These are phyloP conservation scores for Solanum chiquidenum DNA, from an alignment of 257 asterid species.

Conservation along the genomic window DNA sequence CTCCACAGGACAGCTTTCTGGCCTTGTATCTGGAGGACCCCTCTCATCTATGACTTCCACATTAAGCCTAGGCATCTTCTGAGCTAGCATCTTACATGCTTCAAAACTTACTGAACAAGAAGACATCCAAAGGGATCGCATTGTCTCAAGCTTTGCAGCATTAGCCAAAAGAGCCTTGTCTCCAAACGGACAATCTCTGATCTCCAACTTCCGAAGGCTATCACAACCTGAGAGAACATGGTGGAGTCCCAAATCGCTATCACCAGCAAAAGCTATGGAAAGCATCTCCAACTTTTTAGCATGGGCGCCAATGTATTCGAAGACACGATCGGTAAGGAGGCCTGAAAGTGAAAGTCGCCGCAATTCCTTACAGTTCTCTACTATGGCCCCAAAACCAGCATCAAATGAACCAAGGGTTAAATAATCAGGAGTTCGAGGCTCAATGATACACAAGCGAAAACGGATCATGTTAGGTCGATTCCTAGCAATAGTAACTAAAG, in stretches of 20 bases:
- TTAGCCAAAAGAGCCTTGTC: constrained; percentile 94
- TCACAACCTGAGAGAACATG: constrained; percentile 86
- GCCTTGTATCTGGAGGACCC: constrained; percentile 70
- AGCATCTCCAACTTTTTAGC: constrained; percentile 95
- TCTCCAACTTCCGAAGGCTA: constrained; percentile 83
- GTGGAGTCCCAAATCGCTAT: constrained; percentile 80
- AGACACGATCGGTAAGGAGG: constrained; percentile 73
- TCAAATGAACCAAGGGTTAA: constrained; percentile 70
- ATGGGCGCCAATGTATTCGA: constrained; percentile 64
- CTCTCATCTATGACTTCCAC: constrained; percentile 93
- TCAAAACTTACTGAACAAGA: constrained; percentile 82
- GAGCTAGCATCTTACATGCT: constrained; percentile 84
- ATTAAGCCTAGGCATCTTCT: constrained; percentile 69
- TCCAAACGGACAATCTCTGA: constrained; percentile 92
- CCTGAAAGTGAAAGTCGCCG: constrained; percentile 88
- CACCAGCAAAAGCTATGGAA: constrained; percentile 95
- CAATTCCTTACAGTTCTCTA: constrained; percentile 59
- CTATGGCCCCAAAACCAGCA: constrained; percentile 90
- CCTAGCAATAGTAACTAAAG: constrained; percentile 61
- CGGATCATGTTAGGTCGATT: constrained; percentile 67
- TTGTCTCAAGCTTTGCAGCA: constrained; percentile 94
- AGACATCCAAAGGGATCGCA: constrained; percentile 99
- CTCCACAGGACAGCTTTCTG: constrained; percentile 66
- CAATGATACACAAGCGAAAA: constrained; percentile 78
- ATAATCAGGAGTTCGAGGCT: constrained; percentile 74